Evolutionary conservation across 192 early-diverging fungal genomes (phyloP).

Genomic region (Jimgerdemannia flammicorona): DNA sequence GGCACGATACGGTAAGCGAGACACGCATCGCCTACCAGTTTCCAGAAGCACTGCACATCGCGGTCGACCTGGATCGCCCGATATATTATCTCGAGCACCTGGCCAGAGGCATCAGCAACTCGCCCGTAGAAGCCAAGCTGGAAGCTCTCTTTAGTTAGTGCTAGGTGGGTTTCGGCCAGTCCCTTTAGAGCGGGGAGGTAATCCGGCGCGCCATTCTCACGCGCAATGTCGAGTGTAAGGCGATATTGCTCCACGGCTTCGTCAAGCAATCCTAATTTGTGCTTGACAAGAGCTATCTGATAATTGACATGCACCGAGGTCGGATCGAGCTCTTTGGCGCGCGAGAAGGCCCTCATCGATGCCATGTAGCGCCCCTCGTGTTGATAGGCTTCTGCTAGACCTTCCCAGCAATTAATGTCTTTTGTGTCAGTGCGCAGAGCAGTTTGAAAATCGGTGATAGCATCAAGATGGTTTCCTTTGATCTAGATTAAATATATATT

Average conservation of each 20-base stretch:
- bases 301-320: slow-evolving; percentile 36
- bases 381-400: slow-evolving; percentile 71
- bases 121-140: slow-evolving; percentile 65
- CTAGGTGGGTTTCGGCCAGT: slow-evolving; percentile 44
- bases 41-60: slow-evolving; percentile 52
- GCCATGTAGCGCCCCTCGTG: slow-evolving; percentile 70
- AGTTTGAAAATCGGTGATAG: slow-evolving; percentile 74
- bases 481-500: slow-evolving; percentile 18
- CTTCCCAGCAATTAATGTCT: slow-evolving; percentile 69
- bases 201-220: slow-evolving; percentile 24
- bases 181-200: slow-evolving; percentile 49
- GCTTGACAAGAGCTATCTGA: slow-evolving; percentile 47
- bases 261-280: slow-evolving; percentile 44
- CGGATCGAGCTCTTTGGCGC: slow-evolving; percentile 66
- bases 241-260: slow-evolving; percentile 50
- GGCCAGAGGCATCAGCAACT: slow-evolving; percentile 47
- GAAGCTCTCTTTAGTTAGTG: slow-evolving; percentile 45
- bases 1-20: slow-evolving; percentile 35
- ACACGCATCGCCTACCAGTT: slow-evolving; percentile 58
- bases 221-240: slow-evolving; percentile 26
- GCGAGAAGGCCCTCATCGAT: slow-evolving; percentile 69
- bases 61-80: slow-evolving; percentile 19
- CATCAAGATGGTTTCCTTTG: slow-evolving; percentile 40
- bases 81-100: slow-evolving; percentile 34
- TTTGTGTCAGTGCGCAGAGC: slow-evolving; percentile 70